Conservation (phyloP, 768 basidiomycete genomes). For the Suillus placidus region DNA sequence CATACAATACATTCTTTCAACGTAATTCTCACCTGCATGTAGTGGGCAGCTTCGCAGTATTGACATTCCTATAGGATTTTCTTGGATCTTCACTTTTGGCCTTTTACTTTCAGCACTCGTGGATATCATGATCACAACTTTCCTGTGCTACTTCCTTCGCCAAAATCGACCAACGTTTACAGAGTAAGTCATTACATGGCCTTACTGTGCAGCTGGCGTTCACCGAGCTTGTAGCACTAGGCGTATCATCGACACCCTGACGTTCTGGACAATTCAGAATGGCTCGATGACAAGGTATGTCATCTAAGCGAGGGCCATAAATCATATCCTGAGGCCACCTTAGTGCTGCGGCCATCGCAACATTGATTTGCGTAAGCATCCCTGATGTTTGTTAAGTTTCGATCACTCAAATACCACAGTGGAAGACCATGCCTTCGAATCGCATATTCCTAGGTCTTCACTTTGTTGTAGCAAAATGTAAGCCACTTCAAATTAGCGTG, state of each 20-base stretch:
- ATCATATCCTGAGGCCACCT: not conserved
- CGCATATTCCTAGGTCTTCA: conserved; percentile 28
- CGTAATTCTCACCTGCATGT: conserved; percentile 15
- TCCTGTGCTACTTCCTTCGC: conserved; percentile 45
- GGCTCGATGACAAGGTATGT: conserved; percentile 27
- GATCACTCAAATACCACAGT: conserved; percentile 16
- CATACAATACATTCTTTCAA: conserved; percentile 13
- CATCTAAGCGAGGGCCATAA: not conserved
- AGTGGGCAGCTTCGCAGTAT: not conserved
- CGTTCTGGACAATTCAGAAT: conserved; percentile 25
- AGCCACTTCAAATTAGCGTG: not conserved
- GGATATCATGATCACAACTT: conserved; percentile 48
- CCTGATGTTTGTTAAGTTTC: not conserved
- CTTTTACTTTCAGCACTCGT: conserved; percentile 46
- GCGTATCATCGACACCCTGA: conserved; percentile 24
- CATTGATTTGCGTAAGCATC: conserved; percentile 24
- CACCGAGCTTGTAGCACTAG: conserved; percentile 18
- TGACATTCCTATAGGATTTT: not conserved
- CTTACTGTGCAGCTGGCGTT: not conserved
- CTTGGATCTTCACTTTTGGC: conserved; percentile 46
- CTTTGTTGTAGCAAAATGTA: conserved; percentile 28
- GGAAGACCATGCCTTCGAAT: conserved; percentile 24
- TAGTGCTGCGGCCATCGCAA: conserved; percentile 19
- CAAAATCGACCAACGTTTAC: conserved; percentile 39
- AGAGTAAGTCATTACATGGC: conserved; percentile 29